These are phyloP conservation scores for Ormosia semicastrata DNA, from an alignment of 306 rosid genomes.

Conservation along the genomic window DNA sequence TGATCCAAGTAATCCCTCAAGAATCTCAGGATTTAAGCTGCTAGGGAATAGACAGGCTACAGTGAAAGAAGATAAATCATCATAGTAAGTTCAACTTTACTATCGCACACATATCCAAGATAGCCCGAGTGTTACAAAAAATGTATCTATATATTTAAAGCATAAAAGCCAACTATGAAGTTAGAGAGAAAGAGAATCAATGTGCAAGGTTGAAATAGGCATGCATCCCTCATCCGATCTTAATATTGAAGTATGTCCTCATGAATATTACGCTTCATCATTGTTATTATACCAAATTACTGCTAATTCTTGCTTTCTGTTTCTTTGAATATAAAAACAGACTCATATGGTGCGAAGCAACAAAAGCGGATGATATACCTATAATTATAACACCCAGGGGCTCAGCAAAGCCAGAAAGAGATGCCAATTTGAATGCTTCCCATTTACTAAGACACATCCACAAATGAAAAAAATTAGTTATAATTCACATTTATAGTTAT, in stretches of 20 bases:
- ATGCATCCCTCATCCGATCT: neutral
- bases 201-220: neutral
- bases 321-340: constrained; percentile 11
- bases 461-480: constrained; percentile 15
- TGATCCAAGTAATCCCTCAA: constrained; percentile 92
- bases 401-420: constrained; percentile 94
- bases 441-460: constrained; percentile 67
- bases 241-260: constrained; percentile 9
- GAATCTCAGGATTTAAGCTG: constrained; percentile 89
- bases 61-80: constrained; percentile 18
- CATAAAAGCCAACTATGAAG: neutral
- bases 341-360: neutral
- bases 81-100: constrained; percentile 8
- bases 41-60: constrained; percentile 94
- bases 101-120: neutral
- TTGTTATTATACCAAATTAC: neutral
- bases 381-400: constrained; percentile 87
- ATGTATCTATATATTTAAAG: neutral
- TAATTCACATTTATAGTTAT: neutral
- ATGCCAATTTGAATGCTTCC: constrained; percentile 97
- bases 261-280: neutral
- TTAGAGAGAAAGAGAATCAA: constrained; percentile 9
- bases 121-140: neutral
- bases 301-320: neutral
- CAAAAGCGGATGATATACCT: constrained; percentile 53